Evolutionary conservation across 352 stramenopile species (phyloP).

Genomic region (Phytophthora parvispora): DNA sequence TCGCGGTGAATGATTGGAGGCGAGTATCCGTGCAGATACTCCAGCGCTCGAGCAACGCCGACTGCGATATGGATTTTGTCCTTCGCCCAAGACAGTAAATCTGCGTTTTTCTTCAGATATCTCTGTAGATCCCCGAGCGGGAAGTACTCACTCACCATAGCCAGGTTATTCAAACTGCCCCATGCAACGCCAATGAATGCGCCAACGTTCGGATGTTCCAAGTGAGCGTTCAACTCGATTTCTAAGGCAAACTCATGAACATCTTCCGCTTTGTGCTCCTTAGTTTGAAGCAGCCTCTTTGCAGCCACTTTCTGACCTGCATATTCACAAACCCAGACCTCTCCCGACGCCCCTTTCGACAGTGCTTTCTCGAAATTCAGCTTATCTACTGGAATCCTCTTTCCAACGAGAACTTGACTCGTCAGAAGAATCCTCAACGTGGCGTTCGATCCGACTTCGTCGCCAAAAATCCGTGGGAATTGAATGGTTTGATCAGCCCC

Average conservation of each 20-base stretch:
- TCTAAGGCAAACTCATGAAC: conserved; percentile 35
- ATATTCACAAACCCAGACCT: conserved; percentile 52
- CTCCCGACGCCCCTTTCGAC: conserved; percentile 44
- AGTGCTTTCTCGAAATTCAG: conserved; percentile 21
- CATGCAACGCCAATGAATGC: not conserved
- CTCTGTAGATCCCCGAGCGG: conserved; percentile 44
- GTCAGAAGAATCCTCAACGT: conserved; percentile 16
- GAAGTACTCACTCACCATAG: conserved; percentile 58
- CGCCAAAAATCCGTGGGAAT: too few relatives aligned
- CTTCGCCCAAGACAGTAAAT: conserved; percentile 32
- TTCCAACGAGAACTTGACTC: conserved; percentile 33
- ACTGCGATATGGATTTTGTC: conserved; percentile 51
- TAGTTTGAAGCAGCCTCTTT: conserved; percentile 42
- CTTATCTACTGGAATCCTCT: conserved; percentile 32
- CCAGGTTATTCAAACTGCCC: conserved; percentile 43
- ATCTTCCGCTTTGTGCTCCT: conserved; percentile 28
- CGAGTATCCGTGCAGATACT: conserved; percentile 48
- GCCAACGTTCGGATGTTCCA: not conserved
- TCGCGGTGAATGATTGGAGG: conserved; percentile 59
- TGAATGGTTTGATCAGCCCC: conserved; percentile 8
- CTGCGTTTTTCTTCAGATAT: conserved; percentile 37
- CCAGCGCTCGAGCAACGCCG: conserved; percentile 40
- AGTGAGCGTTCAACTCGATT: not conserved
- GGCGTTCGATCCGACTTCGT: conserved; percentile 15
- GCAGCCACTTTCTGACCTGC: conserved; percentile 38